Evolutionary conservation across 495 filamentous ascomycete genomes (phyloP).

Genomic region (Corynascus novoguineensis): DNA sequence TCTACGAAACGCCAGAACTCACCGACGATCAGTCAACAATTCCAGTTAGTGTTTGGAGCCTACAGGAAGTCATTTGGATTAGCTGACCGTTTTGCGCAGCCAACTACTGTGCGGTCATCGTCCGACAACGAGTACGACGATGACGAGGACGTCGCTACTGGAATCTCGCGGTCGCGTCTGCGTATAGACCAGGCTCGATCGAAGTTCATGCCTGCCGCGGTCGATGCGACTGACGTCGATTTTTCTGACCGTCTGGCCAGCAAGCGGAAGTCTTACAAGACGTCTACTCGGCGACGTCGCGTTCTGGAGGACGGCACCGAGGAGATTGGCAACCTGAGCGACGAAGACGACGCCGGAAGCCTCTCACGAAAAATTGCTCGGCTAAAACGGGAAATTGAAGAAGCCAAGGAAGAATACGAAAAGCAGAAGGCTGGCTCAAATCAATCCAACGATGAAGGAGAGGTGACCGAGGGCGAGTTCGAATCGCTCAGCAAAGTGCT

Average conservation of each 20-base stretch:
- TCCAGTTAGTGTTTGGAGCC: slow-evolving; percentile 48
- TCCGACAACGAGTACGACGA: slow-evolving; percentile 61
- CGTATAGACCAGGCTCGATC: slow-evolving; percentile 72
- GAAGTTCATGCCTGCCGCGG: slow-evolving; percentile 65
- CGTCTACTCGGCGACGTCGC: slow-evolving; percentile 58
- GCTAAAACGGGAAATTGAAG: slow-evolving; percentile 70
- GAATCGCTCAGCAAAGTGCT: slow-evolving; percentile 61
- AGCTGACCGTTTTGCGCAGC: slow-evolving; percentile 40
- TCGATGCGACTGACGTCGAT: slow-evolving; percentile 69
- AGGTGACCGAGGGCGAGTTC: slow-evolving; percentile 35
- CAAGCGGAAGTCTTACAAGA: slow-evolving; percentile 76
- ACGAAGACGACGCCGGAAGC: slow-evolving; percentile 58
- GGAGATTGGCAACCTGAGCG: slow-evolving; percentile 60
- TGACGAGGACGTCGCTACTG: slow-evolving; percentile 55
- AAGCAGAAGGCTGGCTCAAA: slow-evolving; percentile 41
- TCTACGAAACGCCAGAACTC: slow-evolving; percentile 91
- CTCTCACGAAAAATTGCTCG: slow-evolving; percentile 72
- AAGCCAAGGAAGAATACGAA: slow-evolving; percentile 63
- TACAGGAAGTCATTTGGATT: slow-evolving; percentile 2
- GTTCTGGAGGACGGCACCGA: slow-evolving; percentile 54
- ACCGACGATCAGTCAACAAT: slow-evolving; percentile 82
- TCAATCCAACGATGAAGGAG: slow-evolving; percentile 25
- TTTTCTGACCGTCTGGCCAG: slow-evolving; percentile 75
- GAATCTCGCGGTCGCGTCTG: slow-evolving; percentile 68
- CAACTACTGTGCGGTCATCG: slow-evolving; percentile 58